Evolutionary conservation across 2,329 filamentous ascomycete genomes (phyloP).

Genomic region (Paraphaeosphaeria sporulosa): DNA sequence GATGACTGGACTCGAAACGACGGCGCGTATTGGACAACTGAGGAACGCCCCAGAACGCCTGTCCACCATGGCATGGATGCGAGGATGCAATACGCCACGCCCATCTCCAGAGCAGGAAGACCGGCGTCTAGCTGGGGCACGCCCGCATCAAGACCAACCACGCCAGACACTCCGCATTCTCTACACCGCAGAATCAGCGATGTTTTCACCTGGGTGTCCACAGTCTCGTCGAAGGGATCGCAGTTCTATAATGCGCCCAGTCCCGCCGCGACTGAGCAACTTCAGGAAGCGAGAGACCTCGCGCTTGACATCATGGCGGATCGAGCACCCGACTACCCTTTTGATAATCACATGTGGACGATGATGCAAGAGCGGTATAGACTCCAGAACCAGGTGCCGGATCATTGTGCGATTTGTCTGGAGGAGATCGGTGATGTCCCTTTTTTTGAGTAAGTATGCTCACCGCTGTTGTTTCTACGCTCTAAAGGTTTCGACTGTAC

Average conservation of each 20-base stretch:
- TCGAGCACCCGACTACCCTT: not conserved
- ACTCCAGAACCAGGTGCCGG: not conserved
- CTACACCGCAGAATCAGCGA: conserved; percentile 19
- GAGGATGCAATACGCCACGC: conserved; percentile 1
- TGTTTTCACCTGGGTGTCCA: conserved; percentile 16
- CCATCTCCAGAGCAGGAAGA: not conserved
- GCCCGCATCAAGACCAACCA: not conserved
- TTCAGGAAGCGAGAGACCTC: not conserved
- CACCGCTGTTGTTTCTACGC: not conserved
- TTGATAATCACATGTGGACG: not conserved
- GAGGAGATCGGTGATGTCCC: not conserved
- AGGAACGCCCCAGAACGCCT: conserved; percentile 15
- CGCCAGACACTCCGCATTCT: conserved; percentile 1
- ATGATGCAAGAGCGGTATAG: conserved; percentile 6
- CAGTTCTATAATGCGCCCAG: not conserved
- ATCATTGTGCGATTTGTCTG: not conserved
- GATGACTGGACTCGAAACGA: conserved; percentile 40
- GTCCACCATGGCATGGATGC: not conserved
- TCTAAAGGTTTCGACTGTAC: not conserved
- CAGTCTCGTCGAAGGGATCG: not conserved
- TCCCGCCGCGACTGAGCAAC: not conserved
- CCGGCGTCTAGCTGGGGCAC: not conserved
- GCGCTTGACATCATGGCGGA: not conserved
- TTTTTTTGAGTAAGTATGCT: not conserved
- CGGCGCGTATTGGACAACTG: conserved; percentile 30